Percentiles rank a stretch among this genome's conserved stretches.
Conservation (phyloP, 495 filamentous ascomycete species). For the Letharia lupina region DNA sequence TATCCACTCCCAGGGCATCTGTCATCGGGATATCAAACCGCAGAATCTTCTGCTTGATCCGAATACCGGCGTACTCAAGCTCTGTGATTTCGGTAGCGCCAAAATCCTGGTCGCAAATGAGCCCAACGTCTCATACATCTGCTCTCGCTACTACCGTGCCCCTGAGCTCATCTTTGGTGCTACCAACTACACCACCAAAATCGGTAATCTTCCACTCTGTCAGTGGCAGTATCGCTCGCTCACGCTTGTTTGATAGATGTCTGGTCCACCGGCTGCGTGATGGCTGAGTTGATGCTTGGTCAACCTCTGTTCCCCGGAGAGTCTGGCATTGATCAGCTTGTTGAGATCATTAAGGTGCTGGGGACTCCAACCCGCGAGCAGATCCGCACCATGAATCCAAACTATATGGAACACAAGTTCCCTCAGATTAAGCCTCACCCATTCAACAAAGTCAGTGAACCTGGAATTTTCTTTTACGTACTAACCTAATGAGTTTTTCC, state of each 20-base stretch:
- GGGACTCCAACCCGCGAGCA: constrained; percentile 97
- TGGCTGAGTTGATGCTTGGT: constrained; percentile 98
- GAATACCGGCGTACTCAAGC: constrained; percentile 81
- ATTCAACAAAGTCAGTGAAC: constrained; percentile 71
- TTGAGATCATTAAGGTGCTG: constrained; percentile 99
- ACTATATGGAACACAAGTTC: constrained; percentile 99
- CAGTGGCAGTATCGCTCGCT: constrained; percentile 18
- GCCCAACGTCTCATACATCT: constrained; percentile 99
- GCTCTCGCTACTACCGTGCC: constrained; percentile 96
- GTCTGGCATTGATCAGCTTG: constrained; percentile 95
- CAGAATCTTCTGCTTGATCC: constrained; percentile 95
- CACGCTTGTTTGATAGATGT: constrained; percentile 60
- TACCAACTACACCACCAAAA: constrained; percentile 99
- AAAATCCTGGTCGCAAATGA: constrained; percentile 99
- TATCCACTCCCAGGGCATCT: constrained; percentile 99
- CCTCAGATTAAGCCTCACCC: constrained; percentile 99
- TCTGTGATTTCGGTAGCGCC: constrained; percentile 97
- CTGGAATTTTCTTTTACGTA: constrained; percentile 12
- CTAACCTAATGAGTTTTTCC: constrained; percentile 11
- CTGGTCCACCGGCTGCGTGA: constrained; percentile 98
- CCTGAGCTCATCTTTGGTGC: constrained; percentile 98
- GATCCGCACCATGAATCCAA: constrained; percentile 99
- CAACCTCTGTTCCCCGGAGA: constrained; percentile 99
- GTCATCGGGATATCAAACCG: constrained; percentile 98
- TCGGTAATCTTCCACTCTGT: constrained; percentile 56